These are phyloP conservation scores for Solanum bulbocastanum DNA, from an alignment of 257 asterid genomes.

Conservation along the genomic window DNA sequence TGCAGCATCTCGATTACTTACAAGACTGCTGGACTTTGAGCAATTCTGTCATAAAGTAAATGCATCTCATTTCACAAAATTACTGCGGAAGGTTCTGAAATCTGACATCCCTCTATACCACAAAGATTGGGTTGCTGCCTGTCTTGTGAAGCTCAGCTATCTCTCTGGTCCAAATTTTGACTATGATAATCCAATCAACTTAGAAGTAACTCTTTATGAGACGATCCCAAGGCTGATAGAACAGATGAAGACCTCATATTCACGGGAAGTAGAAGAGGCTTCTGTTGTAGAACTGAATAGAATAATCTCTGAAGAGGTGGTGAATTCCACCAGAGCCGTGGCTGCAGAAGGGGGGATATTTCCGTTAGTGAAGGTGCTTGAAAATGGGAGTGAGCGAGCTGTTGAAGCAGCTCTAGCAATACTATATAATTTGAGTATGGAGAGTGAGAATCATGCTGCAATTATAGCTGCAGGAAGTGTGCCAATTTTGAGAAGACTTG, in stretches of 20 bases:
- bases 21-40: slow-evolving; percentile 46
- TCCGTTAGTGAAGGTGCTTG: slow-evolving; percentile 54
- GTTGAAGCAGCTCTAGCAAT: slow-evolving; percentile 57
- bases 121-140: slow-evolving; percentile 83
- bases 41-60: slow-evolving; percentile 22
- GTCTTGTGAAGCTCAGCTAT: slow-evolving; percentile 55
- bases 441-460: slow-evolving; percentile 63
- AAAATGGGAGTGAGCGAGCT: slow-evolving; percentile 36
- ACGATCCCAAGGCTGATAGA: slow-evolving; percentile 70
- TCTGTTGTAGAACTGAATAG: slow-evolving; percentile 71
- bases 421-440: slow-evolving; percentile 70
- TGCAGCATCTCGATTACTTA: slow-evolving; percentile 56
- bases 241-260: slow-evolving; percentile 34
- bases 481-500: slow-evolving; percentile 54
- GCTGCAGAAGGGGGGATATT: slow-evolving; percentile 62
- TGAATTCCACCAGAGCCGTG: slow-evolving; percentile 44
- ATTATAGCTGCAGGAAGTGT: slow-evolving; percentile 73
- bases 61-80: slow-evolving; percentile 19
- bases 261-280: slow-evolving; percentile 44
- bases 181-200: slow-evolving; percentile 30
- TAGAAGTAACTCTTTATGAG: slow-evolving; percentile 64
- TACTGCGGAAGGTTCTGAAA: slow-evolving; percentile 45
- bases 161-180: slow-evolving; percentile 18
- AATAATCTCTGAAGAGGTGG: slow-evolving; percentile 55
- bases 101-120: slow-evolving; percentile 45